phyloP scores from a whole-genome alignment of 192 early-diverging fungal species.

The Gonapodya sp. region DNA sequence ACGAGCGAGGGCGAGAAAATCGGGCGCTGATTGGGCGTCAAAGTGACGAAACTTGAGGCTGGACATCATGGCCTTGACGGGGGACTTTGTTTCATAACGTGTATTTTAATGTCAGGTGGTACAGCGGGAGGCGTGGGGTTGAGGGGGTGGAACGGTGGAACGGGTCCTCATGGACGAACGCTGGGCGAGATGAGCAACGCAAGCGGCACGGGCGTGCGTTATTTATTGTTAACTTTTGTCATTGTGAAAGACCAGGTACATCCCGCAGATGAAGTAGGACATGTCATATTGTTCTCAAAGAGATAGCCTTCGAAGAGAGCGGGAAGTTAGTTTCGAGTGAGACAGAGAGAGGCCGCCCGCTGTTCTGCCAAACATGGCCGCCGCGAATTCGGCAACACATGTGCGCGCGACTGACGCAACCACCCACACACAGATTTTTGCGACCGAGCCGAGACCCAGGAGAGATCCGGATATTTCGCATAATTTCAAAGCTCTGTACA shows the following conservation, averaged over 20 bases:
- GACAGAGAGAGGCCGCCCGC: no score
- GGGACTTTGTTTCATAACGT: background rate
- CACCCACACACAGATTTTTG: no score
- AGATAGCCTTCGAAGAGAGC: slow-evolving; percentile 3
- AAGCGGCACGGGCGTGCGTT: slow-evolving; percentile 1
- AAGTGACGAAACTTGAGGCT: background rate
- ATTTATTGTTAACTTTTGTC: background rate
- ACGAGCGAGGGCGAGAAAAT: slow-evolving; percentile 3
- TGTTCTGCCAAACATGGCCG: no score
- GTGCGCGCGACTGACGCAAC: no score
- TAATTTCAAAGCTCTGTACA: no score
- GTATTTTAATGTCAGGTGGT: background rate
- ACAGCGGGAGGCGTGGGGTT: background rate
- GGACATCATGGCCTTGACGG: slow-evolving; percentile 3
- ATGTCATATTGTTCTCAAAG: slow-evolving; percentile 2
- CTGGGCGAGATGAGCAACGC: slow-evolving; percentile 3
- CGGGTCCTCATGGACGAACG: background rate
- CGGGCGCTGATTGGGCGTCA: slow-evolving; percentile 1
- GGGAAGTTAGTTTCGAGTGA: no score
- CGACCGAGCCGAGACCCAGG: no score
- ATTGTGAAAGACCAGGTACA: background rate
- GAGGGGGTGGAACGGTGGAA: slow-evolving; percentile 3
- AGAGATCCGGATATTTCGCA: no score
- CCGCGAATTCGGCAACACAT: no score
- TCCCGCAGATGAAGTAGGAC: background rate